A percentile compares a stretch with the other conserved stretches of the same genome.
Evolutionary conservation across 148 eudicot species (phyloP).

Genomic region (Beta vulgaris): DNA sequence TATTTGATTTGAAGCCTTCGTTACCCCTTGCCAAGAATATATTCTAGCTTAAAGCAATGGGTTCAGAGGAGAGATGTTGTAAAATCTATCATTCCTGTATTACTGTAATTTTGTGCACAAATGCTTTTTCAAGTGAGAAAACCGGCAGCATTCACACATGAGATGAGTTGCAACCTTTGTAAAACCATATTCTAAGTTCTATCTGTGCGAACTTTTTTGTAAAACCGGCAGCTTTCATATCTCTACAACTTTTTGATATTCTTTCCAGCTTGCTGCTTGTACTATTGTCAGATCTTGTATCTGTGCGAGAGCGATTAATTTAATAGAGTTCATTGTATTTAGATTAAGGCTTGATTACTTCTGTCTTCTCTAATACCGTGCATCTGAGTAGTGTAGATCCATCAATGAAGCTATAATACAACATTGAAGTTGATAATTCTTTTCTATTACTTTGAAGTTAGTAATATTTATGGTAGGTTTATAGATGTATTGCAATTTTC

Average conservation of each 20-base stretch:
- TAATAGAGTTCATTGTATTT: background rate
- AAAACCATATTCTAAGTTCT: background rate
- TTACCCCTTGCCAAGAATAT: conserved; percentile 12
- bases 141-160: conserved; percentile 9
- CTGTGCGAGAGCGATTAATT: background rate
- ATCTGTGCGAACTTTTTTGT: no score
- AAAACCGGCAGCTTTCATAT: no score
- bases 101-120: background rate
- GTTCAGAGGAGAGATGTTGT: conserved; percentile 18
- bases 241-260: background rate
- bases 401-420: no score
- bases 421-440: no score
- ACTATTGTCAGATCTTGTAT: conserved; percentile 9
- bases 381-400: no score
- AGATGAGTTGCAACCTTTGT: background rate
- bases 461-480: no score
- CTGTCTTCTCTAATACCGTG: no score
- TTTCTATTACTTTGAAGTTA: no score
- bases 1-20: conserved; percentile 4
- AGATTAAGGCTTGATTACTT: no score
- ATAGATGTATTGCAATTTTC: no score
- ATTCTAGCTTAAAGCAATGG: conserved; percentile 4
- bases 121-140: conserved; percentile 9
- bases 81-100: conserved; percentile 7
- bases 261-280: conserved; percentile 1